A percentile compares a stretch with the other conserved stretches of the same genome.
phyloP scores from a whole-genome alignment of 805 yeast genomes.

The Metschnikowia borealis region DNA sequence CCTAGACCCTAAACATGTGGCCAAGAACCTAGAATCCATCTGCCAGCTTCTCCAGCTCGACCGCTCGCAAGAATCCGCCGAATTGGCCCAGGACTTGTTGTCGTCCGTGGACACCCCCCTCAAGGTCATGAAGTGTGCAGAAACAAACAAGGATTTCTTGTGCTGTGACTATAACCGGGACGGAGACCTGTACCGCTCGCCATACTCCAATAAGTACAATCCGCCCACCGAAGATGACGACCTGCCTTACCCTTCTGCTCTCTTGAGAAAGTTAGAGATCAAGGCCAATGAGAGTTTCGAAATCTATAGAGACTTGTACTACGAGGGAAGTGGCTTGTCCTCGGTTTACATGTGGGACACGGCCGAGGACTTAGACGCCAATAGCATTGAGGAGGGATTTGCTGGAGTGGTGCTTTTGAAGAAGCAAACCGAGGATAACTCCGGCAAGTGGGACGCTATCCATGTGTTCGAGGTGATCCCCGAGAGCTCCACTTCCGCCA shows the following conservation, averaged over 20 bases:
- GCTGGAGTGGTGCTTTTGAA: constrained; percentile 90
- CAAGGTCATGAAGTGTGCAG: constrained; percentile 44
- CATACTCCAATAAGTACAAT: constrained; percentile 78
- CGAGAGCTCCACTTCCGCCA: constrained; percentile 32
- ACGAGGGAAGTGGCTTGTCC: constrained; percentile 84
- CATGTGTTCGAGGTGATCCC: constrained; percentile 80
- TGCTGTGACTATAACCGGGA: constrained; percentile 95
- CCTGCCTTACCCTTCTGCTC: constrained; percentile 62
- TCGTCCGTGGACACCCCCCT: constrained; percentile 87
- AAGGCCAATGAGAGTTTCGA: constrained; percentile 89
- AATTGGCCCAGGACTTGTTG: constrained; percentile 79
- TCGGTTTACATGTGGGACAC: constrained; percentile 91
- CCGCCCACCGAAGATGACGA: constrained; percentile 46
- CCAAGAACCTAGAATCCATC: constrained; percentile 40
- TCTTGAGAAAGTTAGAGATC: constrained; percentile 68
- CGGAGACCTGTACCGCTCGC: constrained; percentile 87
- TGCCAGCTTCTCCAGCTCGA: constrained; percentile 42
- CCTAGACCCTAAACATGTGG: constrained; percentile 60
- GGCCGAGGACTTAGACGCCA: constrained; percentile 49
- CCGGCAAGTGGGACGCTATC: constrained; percentile 85
- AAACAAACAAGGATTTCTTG: constrained; percentile 62
- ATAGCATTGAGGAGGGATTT: constrained; percentile 49
- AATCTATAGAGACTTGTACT: constrained; percentile 86
- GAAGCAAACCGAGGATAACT: constrained; percentile 50
- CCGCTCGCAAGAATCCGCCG: constrained; percentile 29